phyloP scores from a whole-genome alignment of 371 early-diverging fungal genomes.

The Haplosporangium sp. region DNA sequence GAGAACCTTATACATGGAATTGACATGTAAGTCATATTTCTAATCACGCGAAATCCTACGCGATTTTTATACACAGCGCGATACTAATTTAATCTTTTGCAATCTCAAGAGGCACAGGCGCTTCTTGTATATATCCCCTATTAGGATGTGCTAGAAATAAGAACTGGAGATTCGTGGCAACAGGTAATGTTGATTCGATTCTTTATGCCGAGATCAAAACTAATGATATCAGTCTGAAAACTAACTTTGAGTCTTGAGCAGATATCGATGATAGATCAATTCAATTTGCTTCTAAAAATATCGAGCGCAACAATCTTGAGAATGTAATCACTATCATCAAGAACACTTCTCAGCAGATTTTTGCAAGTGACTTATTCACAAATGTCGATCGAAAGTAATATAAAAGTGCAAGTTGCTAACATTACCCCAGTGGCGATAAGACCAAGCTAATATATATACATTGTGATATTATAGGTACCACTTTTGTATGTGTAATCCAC shows the following conservation, averaged over 20 bases:
- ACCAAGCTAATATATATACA: not conserved
- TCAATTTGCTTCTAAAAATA: slow-evolving; percentile 26
- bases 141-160: slow-evolving; percentile 58
- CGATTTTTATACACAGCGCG: not conserved
- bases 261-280: slow-evolving; percentile 44
- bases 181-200: slow-evolving; percentile 44
- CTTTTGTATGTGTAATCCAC: slow-evolving; percentile 54
- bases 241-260: not conserved
- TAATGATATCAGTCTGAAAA: too few species aligned
- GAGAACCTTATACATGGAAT: slow-evolving; percentile 17
- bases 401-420: not conserved
- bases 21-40: slow-evolving; percentile 33
- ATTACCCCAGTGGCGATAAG: not conserved
- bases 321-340: slow-evolving; percentile 22
- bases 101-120: slow-evolving; percentile 64
- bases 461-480: slow-evolving; percentile 38
- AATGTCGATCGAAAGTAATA: slow-evolving; percentile 15
- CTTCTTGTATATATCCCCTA: slow-evolving; percentile 71
- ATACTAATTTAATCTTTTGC: not conserved
- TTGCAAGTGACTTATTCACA: slow-evolving; percentile 21
- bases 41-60: not conserved
- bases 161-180: slow-evolving; percentile 60
- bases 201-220: not conserved
- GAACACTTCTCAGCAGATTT: slow-evolving; percentile 13
- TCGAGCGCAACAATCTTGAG: slow-evolving; percentile 23